Evolutionary conservation across 176 grass and related monocot species (phyloP).

Genomic region (Phoenix dactylifera): DNA sequence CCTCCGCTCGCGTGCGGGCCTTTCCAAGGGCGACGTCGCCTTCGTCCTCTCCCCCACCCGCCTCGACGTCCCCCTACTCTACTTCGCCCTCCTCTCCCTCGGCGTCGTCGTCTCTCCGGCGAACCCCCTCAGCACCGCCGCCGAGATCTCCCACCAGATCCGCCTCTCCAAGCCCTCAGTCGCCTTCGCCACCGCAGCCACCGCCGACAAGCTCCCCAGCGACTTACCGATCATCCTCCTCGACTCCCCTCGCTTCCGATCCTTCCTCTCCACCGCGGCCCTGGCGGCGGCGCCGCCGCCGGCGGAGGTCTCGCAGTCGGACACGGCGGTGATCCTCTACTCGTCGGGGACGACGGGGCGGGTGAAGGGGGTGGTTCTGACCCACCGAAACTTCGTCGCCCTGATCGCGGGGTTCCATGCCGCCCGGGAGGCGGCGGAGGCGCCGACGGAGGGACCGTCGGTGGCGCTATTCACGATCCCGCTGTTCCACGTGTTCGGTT

Average conservation of each 20-base stretch:
- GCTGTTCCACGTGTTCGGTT: constrained; percentile 68
- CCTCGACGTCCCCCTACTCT: constrained; percentile 42
- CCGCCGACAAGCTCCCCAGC: constrained; percentile 31
- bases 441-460: constrained; percentile 12
- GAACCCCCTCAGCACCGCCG: constrained; percentile 42
- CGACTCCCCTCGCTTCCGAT: constrained; percentile 35
- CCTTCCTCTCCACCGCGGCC: constrained; percentile 17
- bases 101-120: constrained; percentile 59
- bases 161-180: constrained; percentile 34
- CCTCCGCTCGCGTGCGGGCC: constrained; percentile 22
- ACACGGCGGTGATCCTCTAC: constrained; percentile 69
- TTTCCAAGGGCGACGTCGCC: constrained; percentile 36
- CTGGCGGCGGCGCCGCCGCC: neutral
- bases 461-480: constrained; percentile 50
- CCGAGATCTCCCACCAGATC: constrained; percentile 45
- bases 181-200: constrained; percentile 33
- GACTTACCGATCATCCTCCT: constrained; percentile 29
- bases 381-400: constrained; percentile 69
- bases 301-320: constrained; percentile 51
- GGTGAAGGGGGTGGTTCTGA: constrained; percentile 59
- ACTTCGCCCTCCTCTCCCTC: constrained; percentile 62
- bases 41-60: constrained; percentile 39
- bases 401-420: constrained; percentile 14
- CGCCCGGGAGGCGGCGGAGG: constrained; percentile 15
- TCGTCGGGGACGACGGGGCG: constrained; percentile 78